Conservation (phyloP, 1,284 basidiomycete genomes). For the Entoloma clypeatum region DNA sequence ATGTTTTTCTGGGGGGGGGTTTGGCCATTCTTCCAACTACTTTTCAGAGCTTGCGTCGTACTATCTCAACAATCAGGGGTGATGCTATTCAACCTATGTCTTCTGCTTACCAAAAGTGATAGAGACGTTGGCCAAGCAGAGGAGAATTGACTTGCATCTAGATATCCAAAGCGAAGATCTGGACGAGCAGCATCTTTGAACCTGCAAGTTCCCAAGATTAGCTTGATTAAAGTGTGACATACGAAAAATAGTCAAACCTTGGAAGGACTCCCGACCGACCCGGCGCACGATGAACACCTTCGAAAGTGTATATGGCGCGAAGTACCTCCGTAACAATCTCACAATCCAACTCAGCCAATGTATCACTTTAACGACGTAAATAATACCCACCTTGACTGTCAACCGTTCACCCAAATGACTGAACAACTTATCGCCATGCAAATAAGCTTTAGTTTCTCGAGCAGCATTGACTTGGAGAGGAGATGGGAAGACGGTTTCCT, state of each 20-base stretch:
- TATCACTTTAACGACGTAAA: neutral
- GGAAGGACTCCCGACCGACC: slow-evolving; percentile 49
- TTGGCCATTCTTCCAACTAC: too few relatives aligned
- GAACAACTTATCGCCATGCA: slow-evolving; percentile 53
- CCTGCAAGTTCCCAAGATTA: slow-evolving; percentile 19
- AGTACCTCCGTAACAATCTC: slow-evolving; percentile 49
- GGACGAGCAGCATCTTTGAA: slow-evolving; percentile 31
- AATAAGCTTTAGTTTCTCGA: slow-evolving; percentile 45
- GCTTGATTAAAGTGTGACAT: neutral
- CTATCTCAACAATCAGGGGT: too few relatives aligned
- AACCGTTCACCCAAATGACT: slow-evolving; percentile 54
- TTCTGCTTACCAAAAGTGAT: slow-evolving; percentile 16
- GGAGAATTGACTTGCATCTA: slow-evolving; percentile 26
- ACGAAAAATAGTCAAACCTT: slow-evolving; percentile 22
- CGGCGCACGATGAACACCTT: slow-evolving; percentile 52
- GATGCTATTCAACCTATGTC: too few relatives aligned
- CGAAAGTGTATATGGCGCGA: slow-evolving; percentile 51
- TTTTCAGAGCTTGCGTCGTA: too few relatives aligned
- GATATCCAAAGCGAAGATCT: slow-evolving; percentile 31
- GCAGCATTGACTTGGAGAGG: slow-evolving; percentile 44
- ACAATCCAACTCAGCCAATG: neutral
- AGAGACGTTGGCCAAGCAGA: slow-evolving; percentile 38
- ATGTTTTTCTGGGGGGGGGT: too few relatives aligned
- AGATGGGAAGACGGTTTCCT: slow-evolving; percentile 49
- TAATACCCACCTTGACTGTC: slow-evolving; percentile 44